Evolutionary conservation across 2,329 filamentous ascomycete genomes (phyloP), one percentile per base, ranked within the genome.

Genomic region (Myriosclerotinia curreyana): DNA sequence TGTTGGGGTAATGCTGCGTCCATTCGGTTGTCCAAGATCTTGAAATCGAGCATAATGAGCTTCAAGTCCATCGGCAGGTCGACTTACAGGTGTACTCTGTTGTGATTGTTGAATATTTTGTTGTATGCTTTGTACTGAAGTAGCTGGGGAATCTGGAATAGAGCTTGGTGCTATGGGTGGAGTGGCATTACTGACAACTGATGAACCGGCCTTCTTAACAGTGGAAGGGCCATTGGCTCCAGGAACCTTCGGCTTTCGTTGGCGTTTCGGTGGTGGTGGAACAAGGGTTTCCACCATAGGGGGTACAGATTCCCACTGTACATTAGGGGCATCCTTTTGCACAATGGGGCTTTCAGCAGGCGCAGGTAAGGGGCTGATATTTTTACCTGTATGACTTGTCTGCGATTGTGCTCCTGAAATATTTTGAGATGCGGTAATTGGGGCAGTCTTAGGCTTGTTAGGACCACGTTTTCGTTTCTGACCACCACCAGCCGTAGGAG

Each of bases 181-280:
- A 25, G 72, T 74, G n/a, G 68, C 68, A 63, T 64, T 69, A 60
- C 68, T 73, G 34, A 69, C 68, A 31, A 69, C 68, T 40, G 72
- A 71, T 48, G 69, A 69, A 56, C 42, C 55, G 5, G 68, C 69
- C 54, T 71, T 71, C 62, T 66, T 71, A 48, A 63, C 66, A 53
- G 69, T 65, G 12, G 69, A 66, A 50, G 69, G 66, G 53, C 75
- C 61, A 65, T 66, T 55, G 40, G 66, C 17, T 59, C 66, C 70
- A 20, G 73, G 51, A 17, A 75, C 74, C 54, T 74, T 77, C 22
- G 71, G 71, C 63, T 78, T 79, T 15, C 76, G 72, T 62, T 77
- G 76, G 38, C 77, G 74, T 62, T 75, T 75, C 38, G 76, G 73
- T 65, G 79, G 80, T 2, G 76, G 65, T 15, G 77, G 75, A 44